Conservation (phyloP, 192 early-diverging fungal genomes). For the Coemansia sp. region DNA sequence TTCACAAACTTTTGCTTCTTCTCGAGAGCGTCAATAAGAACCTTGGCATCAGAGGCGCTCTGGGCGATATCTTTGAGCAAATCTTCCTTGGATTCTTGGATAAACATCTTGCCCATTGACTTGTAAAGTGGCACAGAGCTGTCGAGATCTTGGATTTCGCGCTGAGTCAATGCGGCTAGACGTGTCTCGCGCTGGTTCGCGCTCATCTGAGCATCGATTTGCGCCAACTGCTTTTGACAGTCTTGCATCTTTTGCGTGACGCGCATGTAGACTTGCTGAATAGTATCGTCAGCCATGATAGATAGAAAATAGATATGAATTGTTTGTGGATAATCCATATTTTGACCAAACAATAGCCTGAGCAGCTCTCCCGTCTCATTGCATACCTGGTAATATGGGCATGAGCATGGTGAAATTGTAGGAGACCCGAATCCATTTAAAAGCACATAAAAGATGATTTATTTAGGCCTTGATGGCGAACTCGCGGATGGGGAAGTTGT, state of each 20-base stretch:
- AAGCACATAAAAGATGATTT: neutral
- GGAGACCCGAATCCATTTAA: slow-evolving; percentile 1
- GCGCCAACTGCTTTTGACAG: slow-evolving; percentile 40
- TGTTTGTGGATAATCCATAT: neutral
- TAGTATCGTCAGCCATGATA: slow-evolving; percentile 35
- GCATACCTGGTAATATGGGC: neutral
- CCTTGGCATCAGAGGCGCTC: slow-evolving; percentile 12
- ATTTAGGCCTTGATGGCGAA: slow-evolving; percentile 85
- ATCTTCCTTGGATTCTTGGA: slow-evolving; percentile 36
- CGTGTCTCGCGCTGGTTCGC: slow-evolving; percentile 51
- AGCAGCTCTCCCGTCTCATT: too few relatives aligned
- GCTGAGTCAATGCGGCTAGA: slow-evolving; percentile 43
- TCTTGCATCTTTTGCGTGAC: slow-evolving; percentile 49
- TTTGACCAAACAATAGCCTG: too few relatives aligned
- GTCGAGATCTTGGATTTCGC: slow-evolving; percentile 47
- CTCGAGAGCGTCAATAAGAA: slow-evolving; percentile 34
- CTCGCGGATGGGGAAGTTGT: slow-evolving; percentile 91
- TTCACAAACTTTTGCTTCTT: slow-evolving; percentile 57
- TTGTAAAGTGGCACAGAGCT: slow-evolving; percentile 35
- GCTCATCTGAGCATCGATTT: slow-evolving; percentile 48
- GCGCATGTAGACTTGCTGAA: slow-evolving; percentile 49
- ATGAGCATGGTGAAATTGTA: neutral
- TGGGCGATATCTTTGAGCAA: slow-evolving; percentile 38
- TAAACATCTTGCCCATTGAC: slow-evolving; percentile 57
- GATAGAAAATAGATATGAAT: neutral